Base-by-base conservation (phyloP, 129 eudicot genomes). In the Chrysanthemum makinoi region DNA sequence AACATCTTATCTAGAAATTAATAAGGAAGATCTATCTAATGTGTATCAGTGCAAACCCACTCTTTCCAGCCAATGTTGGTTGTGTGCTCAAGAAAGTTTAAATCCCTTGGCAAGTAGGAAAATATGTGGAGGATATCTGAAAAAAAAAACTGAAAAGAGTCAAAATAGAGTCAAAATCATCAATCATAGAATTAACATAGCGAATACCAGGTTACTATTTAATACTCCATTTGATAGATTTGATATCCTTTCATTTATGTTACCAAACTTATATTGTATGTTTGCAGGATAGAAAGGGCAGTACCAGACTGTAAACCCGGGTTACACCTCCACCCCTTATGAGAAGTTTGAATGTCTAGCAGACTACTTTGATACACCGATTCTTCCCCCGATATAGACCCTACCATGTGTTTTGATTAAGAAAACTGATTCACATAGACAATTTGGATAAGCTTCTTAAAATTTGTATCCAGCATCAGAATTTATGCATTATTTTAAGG, bases 51-150 rank as follows among this genome's bases (percentile, higher is more conserved):
- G 72, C n/a, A 61, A 74, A 72, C 98, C 82, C 73, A 94, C 98
- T 94, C 98, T 94, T 89, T 94, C 95, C 95, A 94, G 77, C 98
- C 98, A 47, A 94, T 80, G 80, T 81, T 84, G 53, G 95, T 94
- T 15, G 98, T 85, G 79, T 94, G 98, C 90, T 94, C 95, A 28
- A 94, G 83, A 74, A 94, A 94, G 86, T 94, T 94, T 79, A 94
- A 83, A 76, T 87, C 93, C 62, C 92, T 86, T 15, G 97, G 99
- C 89, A 94, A 81, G 85, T 83, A 94, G 9, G 99, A 90, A 84
- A 94, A 94, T 33, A 94, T 87, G 83, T 94, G 97, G 73, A 94
- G 85, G 43, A 89, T 84, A 79, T 94, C 98, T 94, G 87, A 79
- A 80, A 72, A 73, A 74, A 0, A 19, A 60, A 56, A 58, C 14